phyloP scores from a whole-genome alignment of 495 filamentous ascomycete genomes.

The Hypoxylon intermedium region DNA sequence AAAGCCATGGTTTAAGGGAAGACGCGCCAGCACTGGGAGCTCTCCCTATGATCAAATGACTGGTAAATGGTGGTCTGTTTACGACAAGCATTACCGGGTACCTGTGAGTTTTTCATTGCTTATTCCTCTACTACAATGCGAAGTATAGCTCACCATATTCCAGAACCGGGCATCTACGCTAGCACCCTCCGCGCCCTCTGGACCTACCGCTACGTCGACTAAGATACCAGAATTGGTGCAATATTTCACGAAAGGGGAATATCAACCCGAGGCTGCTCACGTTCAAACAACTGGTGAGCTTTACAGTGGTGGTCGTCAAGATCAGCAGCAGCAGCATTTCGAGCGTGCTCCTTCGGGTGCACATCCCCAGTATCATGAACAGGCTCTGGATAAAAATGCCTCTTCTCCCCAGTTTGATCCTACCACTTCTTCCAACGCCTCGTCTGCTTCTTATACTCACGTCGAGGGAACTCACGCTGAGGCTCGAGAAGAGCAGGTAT shows the following conservation, averaged over 20 bases:
- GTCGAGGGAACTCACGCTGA: conserved; percentile 46
- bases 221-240: conserved; percentile 52
- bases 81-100: conserved; percentile 79
- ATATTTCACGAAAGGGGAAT: conserved; percentile 62
- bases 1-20: conserved; percentile 85
- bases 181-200: not conserved
- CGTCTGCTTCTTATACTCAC: conserved; percentile 35
- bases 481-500: conserved; percentile 51
- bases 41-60: conserved; percentile 82
- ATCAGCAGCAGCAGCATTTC: conserved; percentile 35
- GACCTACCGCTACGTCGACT: conserved; percentile 2
- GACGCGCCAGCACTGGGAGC: conserved; percentile 60
- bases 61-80: conserved; percentile 89
- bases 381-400: too few relatives aligned
- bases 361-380: conserved; percentile 21
- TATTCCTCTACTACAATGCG: not conserved
- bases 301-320: conserved; percentile 15
- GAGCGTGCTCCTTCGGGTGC: conserved; percentile 21
- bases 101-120: conserved; percentile 51
- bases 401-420: conserved; percentile 34
- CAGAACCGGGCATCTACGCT: conserved; percentile 13
- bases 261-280: conserved; percentile 49
- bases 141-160: conserved; percentile 10
- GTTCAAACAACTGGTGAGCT: conserved; percentile 42
- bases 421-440: conserved; percentile 37